These are phyloP conservation scores for Kluyveromyces marxianus DNA, from an alignment of 1,139 yeast genomes.

Conservation along the genomic window DNA sequence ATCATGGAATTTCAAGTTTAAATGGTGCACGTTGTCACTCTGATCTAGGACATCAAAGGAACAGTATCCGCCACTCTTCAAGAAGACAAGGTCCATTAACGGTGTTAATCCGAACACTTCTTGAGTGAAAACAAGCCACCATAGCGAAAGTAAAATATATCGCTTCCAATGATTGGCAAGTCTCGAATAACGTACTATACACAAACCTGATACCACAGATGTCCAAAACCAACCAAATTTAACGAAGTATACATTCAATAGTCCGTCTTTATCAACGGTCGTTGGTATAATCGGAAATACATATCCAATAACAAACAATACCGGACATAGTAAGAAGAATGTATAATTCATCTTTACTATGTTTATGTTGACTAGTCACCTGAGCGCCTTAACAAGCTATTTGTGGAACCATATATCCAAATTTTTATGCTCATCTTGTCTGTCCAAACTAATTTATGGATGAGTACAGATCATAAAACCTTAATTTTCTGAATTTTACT, in stretches of 20 bases:
- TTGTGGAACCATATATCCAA: too few relatives aligned
- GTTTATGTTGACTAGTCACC: not conserved
- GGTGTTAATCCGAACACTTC: slow-evolving; percentile 37
- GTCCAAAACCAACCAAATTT: slow-evolving; percentile 97
- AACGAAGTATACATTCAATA: slow-evolving; percentile 68
- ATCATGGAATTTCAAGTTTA: slow-evolving; percentile 22
- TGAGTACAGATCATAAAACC: too few relatives aligned
- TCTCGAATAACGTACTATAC: slow-evolving; percentile 14
- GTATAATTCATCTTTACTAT: not conserved
- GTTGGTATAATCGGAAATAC: slow-evolving; percentile 7
- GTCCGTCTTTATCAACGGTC: slow-evolving; percentile 23
- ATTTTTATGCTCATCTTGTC: too few relatives aligned
- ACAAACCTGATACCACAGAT: slow-evolving; percentile 36
- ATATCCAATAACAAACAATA: not conserved
- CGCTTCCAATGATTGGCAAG: slow-evolving; percentile 10
- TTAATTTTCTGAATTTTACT: too few relatives aligned
- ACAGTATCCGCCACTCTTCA: slow-evolving; percentile 79
- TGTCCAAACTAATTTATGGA: too few relatives aligned
- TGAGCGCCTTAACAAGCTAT: not conserved
- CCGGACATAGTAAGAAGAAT: slow-evolving; percentile 1
- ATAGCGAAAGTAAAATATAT: slow-evolving; percentile 18
- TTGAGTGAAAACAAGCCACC: slow-evolving; percentile 30
- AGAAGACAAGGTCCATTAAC: slow-evolving; percentile 77
- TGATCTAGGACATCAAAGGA: slow-evolving; percentile 21
- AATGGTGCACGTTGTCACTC: slow-evolving; percentile 9